These are phyloP conservation scores for Torulaspora globosa DNA, from an alignment of 1,139 yeast species.

Conservation along the genomic window DNA sequence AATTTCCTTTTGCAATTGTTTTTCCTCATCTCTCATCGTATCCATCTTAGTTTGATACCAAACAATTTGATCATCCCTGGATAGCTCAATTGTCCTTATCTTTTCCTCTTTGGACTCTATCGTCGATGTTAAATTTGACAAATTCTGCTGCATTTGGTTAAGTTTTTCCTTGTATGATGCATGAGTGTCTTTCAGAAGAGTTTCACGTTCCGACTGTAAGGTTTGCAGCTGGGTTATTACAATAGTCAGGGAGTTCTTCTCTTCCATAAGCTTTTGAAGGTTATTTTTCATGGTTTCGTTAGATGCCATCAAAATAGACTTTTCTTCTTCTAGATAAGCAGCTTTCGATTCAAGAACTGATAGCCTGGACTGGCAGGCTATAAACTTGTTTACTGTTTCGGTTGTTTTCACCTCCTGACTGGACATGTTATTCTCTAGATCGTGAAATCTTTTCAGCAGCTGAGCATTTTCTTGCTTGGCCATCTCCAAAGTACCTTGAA, in stretches of 20 bases:
- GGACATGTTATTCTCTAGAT: conserved; percentile 53
- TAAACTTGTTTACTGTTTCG: conserved; percentile 51
- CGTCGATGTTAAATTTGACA: conserved; percentile 1
- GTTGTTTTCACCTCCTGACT: conserved; percentile 56
- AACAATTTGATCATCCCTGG: conserved; percentile 54
- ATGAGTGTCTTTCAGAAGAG: conserved; percentile 49
- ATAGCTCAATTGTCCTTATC: conserved; percentile 38
- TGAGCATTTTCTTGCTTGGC: conserved; percentile 46
- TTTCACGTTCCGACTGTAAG: conserved; percentile 60
- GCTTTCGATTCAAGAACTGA: conserved; percentile 45
- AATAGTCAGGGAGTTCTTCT: conserved; percentile 48
- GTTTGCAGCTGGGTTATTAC: conserved; percentile 61
- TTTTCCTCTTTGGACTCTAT: conserved; percentile 7
- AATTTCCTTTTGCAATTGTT: conserved; percentile 42
- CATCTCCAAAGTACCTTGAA: conserved; percentile 40
- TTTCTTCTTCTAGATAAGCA: conserved; percentile 46
- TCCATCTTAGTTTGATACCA: conserved; percentile 69
- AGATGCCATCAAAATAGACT: conserved; percentile 42
- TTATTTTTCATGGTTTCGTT: conserved; percentile 42
- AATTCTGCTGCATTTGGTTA: conserved; percentile 45
- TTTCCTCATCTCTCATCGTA: conserved; percentile 47
- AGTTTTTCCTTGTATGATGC: conserved; percentile 44
- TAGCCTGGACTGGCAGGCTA: conserved; percentile 43
- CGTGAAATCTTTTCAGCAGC: conserved; percentile 42
- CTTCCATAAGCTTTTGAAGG: conserved; percentile 34